Conservation (phyloP, 1,284 basidiomycete species). For the Filobasidium uniguttulatum region DNA sequence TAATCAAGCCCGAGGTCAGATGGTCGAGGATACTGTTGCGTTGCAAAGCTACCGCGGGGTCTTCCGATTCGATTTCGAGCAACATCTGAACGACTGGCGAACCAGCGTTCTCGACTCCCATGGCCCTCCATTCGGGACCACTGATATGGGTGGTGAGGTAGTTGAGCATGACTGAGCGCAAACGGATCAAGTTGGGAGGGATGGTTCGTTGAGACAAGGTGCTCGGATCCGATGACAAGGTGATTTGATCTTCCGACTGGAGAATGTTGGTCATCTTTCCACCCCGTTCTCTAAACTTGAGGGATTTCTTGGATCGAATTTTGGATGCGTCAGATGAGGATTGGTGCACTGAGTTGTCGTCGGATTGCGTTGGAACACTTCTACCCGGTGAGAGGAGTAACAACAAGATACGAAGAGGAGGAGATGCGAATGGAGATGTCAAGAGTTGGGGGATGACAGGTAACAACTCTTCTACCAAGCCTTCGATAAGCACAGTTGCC, state of each 20-base stretch:
- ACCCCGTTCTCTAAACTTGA: slow-evolving; percentile 27
- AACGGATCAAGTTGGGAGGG: too few relatives aligned
- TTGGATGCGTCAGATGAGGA: slow-evolving; percentile 8
- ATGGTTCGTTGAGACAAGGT: too few relatives aligned
- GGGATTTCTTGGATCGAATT: slow-evolving; percentile 34
- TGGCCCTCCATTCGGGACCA: slow-evolving; percentile 62
- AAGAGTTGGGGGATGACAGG: slow-evolving; percentile 51
- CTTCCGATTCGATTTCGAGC: slow-evolving; percentile 60
- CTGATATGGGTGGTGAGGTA: slow-evolving; percentile 45
- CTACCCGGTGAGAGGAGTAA: slow-evolving; percentile 48
- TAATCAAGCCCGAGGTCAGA: slow-evolving; percentile 63
- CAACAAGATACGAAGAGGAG: slow-evolving; percentile 66
- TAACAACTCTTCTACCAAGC: slow-evolving; percentile 58
- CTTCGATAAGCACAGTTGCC: slow-evolving; percentile 52
- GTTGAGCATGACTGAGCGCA: too few relatives aligned
- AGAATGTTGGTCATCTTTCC: slow-evolving; percentile 36
- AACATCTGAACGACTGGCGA: slow-evolving; percentile 70
- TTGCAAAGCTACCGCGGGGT: slow-evolving; percentile 45
- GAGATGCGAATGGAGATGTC: slow-evolving; percentile 73
- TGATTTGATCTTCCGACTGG: too few relatives aligned
- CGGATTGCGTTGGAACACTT: slow-evolving; percentile 33
- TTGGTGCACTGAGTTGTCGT: slow-evolving; percentile 10
- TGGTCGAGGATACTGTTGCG: slow-evolving; percentile 66
- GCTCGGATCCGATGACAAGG: too few relatives aligned
- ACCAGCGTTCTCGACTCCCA: slow-evolving; percentile 68